Base-by-base conservation (phyloP, 1,284 basidiomycete species). In the Garcileccinum viscosum region DNA sequence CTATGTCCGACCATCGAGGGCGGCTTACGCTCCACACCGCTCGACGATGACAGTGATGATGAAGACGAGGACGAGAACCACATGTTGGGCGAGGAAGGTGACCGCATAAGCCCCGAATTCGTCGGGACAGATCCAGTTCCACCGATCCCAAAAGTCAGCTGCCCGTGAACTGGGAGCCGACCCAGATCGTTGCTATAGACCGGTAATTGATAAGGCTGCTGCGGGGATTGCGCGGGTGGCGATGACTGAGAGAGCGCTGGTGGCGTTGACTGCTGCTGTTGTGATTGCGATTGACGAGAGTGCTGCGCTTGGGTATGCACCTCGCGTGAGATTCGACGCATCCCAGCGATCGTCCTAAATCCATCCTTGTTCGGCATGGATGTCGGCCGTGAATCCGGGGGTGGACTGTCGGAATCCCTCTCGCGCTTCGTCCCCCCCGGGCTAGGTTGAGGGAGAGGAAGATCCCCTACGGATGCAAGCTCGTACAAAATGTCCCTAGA, bases 401-500 rank as follows among this genome's bases (percentile, higher is more conserved):
- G 62, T 19, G 74, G 66, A 37, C 83, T 85, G 67, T 90, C 88
- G 2, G 84, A 80, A 67, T 89, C 89, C 37, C 90, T 83, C 42
- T 89, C 89, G 22, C 91, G 88, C 71, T 93, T 93, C 71, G 88
- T 85, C 67, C 76, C 84, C 1, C 82, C 73, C 4, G 80, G 85
- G 53, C 83, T 87, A 1, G 84, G 73, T 63, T 87, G 82, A 12
- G 89, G 88, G 2, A 92, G 80, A 0, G 90, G 89, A 3, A 92
- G 82, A 38, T 92, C 89, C 5, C 90, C 90, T 8, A 88, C 88
- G 12, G 85, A 89, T 2, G 90, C 90, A 2, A 93, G 82, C 71
- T 92, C 90, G 70, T 87, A 89, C 15, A 93, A 78, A 58, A 93
- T 86, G 71, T 93, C 90, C 87, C 90, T 91, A 67, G 3, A 24